Conservation (phyloP, 1,284 basidiomycete species). For the Microbotryomycetes sp. region DNA sequence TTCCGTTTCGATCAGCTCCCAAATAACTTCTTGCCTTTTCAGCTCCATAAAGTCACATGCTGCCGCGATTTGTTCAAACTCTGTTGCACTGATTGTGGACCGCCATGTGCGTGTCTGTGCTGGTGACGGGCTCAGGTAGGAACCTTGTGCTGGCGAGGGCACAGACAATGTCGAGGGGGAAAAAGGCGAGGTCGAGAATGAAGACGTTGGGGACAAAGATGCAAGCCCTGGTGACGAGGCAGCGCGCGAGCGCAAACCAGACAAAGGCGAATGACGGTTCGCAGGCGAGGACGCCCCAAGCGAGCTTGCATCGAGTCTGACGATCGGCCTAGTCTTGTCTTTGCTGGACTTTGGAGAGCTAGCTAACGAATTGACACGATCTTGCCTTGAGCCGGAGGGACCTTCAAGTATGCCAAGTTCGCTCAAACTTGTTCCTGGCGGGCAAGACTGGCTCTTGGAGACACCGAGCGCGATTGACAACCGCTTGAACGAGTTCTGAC, state of each 20-base stretch:
- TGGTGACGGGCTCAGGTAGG: background rate
- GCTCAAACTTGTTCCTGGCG: slow-evolving; percentile 7
- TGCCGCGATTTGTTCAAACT: slow-evolving; percentile 35
- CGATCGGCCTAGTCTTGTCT: too few relatives aligned
- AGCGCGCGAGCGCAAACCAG: background rate
- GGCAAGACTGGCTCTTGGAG: background rate
- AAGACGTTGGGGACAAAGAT: background rate
- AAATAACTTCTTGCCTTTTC: slow-evolving; percentile 60
- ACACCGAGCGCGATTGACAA: slow-evolving; percentile 2
- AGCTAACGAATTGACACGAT: too few relatives aligned
- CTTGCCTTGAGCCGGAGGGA: background rate
- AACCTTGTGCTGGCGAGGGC: background rate
- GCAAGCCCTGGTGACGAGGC: background rate
- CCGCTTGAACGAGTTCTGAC: slow-evolving; percentile 15
- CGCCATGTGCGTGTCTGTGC: slow-evolving; percentile 26
- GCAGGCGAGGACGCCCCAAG: background rate
- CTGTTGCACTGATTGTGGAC: slow-evolving; percentile 27
- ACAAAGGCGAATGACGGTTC: background rate
- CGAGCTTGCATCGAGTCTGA: background rate
- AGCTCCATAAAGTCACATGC: slow-evolving; percentile 49
- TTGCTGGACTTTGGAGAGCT: too few relatives aligned
- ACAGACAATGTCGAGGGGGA: background rate
- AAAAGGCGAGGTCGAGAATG: background rate
- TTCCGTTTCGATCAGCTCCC: slow-evolving; percentile 62
- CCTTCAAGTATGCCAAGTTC: slow-evolving; percentile 3